These are phyloP conservation scores for Aspergillus piperis DNA, from an alignment of 2,329 filamentous ascomycete species.

Conservation along the genomic window DNA sequence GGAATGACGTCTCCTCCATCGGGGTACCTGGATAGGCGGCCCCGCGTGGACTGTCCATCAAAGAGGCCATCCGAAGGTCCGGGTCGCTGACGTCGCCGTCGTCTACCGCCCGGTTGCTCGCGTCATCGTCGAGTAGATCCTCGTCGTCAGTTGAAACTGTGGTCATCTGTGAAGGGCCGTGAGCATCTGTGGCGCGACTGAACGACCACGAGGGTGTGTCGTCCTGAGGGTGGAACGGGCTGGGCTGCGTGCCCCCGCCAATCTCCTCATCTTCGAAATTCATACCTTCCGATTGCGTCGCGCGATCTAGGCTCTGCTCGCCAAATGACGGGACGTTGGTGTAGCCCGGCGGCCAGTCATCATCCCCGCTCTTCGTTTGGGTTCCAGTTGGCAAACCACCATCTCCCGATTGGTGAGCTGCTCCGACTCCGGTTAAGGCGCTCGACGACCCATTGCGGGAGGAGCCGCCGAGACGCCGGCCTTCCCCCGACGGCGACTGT, in stretches of 20 bases:
- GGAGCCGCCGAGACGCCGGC: slow-evolving; percentile 81
- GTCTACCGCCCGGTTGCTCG: slow-evolving; percentile 44
- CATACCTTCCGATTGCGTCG: slow-evolving; percentile 35
- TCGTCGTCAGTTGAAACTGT: slow-evolving; percentile 34
- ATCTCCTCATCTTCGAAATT: slow-evolving; percentile 35
- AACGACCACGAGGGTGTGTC: slow-evolving; percentile 42
- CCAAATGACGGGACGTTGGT: slow-evolving; percentile 26
- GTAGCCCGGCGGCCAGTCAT: slow-evolving; percentile 36
- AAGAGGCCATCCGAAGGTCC: slow-evolving; percentile 34
- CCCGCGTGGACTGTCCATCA: slow-evolving; percentile 29
- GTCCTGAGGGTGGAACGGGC: slow-evolving; percentile 25
- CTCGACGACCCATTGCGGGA: slow-evolving; percentile 90
- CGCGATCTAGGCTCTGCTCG: slow-evolving; percentile 25
- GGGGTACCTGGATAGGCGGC: slow-evolving; percentile 23
- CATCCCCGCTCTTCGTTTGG: slow-evolving; percentile 36
- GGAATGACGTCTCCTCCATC: slow-evolving; percentile 31
- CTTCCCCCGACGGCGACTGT: slow-evolving; percentile 71
- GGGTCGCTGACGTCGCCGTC: slow-evolving; percentile 38
- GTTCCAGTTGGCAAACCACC: slow-evolving; percentile 56
- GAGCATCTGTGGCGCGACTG: slow-evolving; percentile 31
- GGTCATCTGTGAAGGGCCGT: slow-evolving; percentile 33
- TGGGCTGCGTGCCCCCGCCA: slow-evolving; percentile 24
- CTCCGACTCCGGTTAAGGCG: slow-evolving; percentile 77
- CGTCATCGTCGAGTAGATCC: slow-evolving; percentile 39
- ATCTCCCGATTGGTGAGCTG: slow-evolving; percentile 67